A percentile compares a stretch with the other conserved stretches of the same genome.
Conservation (phyloP, 2,329 filamentous ascomycete species). For the Lojkania enalia region DNA sequence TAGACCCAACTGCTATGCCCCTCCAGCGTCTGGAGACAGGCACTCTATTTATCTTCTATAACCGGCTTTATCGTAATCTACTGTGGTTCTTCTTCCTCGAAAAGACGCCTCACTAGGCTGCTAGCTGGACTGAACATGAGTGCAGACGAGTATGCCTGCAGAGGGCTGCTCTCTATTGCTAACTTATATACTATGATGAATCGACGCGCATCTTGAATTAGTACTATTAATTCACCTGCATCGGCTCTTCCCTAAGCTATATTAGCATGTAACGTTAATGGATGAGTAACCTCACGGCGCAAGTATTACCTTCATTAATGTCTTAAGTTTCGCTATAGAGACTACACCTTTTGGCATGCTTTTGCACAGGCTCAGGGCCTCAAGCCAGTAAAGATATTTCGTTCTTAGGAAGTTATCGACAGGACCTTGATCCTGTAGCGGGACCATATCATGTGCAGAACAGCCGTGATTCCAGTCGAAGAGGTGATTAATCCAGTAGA, state of each 20-base stretch:
- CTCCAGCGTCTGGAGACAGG: neutral
- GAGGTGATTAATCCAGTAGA: too few species aligned
- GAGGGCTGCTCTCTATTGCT: neutral
- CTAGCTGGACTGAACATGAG: neutral
- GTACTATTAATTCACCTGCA: neutral
- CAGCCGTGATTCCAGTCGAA: conserved; percentile 16
- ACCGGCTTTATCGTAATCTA: neutral
- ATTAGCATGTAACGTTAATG: conserved; percentile 2
- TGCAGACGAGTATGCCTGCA: too few species aligned
- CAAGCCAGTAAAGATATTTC: conserved; percentile 14
- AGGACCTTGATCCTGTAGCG: conserved; percentile 8
- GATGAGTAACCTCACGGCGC: neutral
- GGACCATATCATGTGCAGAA: neutral
- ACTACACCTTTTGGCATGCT: conserved; percentile 17
- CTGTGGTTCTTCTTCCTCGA: neutral
- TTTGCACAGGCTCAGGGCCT: conserved; percentile 21
- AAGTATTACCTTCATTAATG: conserved; percentile 13
- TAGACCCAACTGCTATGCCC: too few species aligned
- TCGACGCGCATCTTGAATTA: too few species aligned
- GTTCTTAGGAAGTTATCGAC: conserved; percentile 10
- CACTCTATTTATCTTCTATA: neutral
- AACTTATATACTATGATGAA: neutral
- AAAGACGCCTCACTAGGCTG: neutral
- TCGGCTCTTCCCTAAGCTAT: neutral
- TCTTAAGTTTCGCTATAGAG: conserved; percentile 16